Conservation (phyloP, 1,284 basidiomycete species). For the Sparassis latifolia region DNA sequence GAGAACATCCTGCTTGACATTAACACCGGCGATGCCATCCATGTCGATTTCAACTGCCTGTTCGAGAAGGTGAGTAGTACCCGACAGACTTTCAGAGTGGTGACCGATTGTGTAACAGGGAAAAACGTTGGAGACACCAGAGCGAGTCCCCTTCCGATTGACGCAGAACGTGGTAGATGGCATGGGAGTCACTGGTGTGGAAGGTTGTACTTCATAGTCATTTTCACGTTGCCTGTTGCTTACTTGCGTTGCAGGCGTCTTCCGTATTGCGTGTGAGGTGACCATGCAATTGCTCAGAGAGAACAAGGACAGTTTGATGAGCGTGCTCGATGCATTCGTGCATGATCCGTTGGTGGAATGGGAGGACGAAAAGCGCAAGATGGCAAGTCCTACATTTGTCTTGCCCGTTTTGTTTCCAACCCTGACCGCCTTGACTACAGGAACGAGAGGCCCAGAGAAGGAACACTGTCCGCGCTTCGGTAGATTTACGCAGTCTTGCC, state of each 20-base stretch:
- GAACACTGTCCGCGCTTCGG: constrained; percentile 40
- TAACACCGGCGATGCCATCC: constrained; percentile 87
- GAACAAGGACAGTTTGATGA: constrained; percentile 94
- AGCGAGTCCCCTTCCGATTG: constrained; percentile 92
- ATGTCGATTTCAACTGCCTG: constrained; percentile 97
- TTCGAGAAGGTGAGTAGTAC: constrained; percentile 77
- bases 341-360: constrained; percentile 98
- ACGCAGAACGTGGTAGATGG: constrained; percentile 95
- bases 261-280: constrained; percentile 90
- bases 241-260: constrained; percentile 58
- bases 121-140: constrained; percentile 84
- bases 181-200: constrained; percentile 89
- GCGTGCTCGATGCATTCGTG: constrained; percentile 94
- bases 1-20: constrained; percentile 96
- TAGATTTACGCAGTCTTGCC: constrained; percentile 59
- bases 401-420: background rate
- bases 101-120: constrained; percentile 43
- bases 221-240: background rate
- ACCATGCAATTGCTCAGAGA: constrained; percentile 84
- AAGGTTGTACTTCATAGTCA: constrained; percentile 46
- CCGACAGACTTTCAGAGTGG: no score
- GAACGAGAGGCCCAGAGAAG: constrained; percentile 27
- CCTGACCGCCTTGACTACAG: constrained; percentile 14
- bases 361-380: constrained; percentile 71
- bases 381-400: constrained; percentile 31